Base-by-base conservation (phyloP, 768 basidiomycete genomes). In the Pulveroboletus frians region DNA sequence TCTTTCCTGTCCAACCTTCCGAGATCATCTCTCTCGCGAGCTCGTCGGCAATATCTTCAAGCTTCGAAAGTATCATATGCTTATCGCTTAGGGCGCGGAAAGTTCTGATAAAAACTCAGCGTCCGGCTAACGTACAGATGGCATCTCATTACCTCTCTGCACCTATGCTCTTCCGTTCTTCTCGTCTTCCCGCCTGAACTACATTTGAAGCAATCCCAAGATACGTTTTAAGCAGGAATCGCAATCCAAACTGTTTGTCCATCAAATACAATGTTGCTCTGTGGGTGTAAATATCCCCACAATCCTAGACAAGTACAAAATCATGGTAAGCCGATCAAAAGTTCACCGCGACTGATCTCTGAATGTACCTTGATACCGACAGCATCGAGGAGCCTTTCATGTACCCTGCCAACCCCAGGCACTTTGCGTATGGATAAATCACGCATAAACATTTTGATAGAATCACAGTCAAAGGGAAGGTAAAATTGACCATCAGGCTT, bases 401-500 rank as follows among this genome's bases (percentile, higher is more conserved):
- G 85, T 4, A 98, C 95, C 29, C 92, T 75, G 1, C 95, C 95
- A 51, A 97, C 82, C 0, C 93, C 93, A 3, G 88, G 91, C 14
- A 96, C 77, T 63, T 87, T 91, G 38, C 91, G 83, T 38, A 96
- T 90, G 0, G 92, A 77, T 14, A 97, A 76, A 41, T 84, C 80
- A 18, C 70, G 73, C 85, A 92, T 92, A 64, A 96, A 97, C 1
- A 69, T 68, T 41, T 76, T 76, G 56, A 97, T 85, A 8, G 76
- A 70, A 26, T 79, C 61, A 2, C 76, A 65, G 23, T 85, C 77
- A 57, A 86, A 90, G 3, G 80, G 69, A 20, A 96, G 77, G 56
- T 78, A 77, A 55, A 81, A 97, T 66, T 96, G 93, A 11, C 92
- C 93, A 60, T 95, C 90, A 3, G 93, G 94, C 69, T 97, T 97